A percentile compares a stretch with the other conserved stretches of the same genome.
These are phyloP conservation scores for Lactarius vividus DNA, from an alignment of 768 basidiomycete genomes.

Conservation along the genomic window DNA sequence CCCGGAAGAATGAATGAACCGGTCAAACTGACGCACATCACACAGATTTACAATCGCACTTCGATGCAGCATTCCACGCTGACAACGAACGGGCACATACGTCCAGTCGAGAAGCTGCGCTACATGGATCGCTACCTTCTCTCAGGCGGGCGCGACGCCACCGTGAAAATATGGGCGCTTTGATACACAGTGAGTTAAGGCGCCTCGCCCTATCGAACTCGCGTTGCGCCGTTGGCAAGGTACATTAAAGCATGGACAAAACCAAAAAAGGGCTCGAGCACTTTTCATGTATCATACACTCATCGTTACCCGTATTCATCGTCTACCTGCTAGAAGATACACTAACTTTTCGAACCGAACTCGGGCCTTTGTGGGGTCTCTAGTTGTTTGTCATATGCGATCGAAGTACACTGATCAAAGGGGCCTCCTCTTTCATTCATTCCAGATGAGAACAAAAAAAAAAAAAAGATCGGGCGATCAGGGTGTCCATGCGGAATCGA, in stretches of 20 bases:
- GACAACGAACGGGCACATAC: constrained; percentile 88
- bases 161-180: constrained; percentile 91
- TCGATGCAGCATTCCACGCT: constrained; percentile 85
- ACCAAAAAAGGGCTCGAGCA: constrained; percentile 2
- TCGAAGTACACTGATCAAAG: neutral
- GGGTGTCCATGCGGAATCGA: neutral
- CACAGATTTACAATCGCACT: constrained; percentile 91
- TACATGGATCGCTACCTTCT: constrained; percentile 97
- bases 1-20: constrained; percentile 1
- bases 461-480: neutral
- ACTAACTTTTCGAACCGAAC: neutral
- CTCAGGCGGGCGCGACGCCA: constrained; percentile 83
- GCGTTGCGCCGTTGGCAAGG: neutral
- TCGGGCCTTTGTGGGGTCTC: neutral
- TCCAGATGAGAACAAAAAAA: neutral
- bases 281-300: constrained; percentile 1
- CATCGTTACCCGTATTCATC: neutral
- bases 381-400: neutral
- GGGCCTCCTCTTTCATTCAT: neutral
- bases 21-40: constrained; percentile 4
- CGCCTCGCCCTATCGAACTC: neutral
- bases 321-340: neutral
- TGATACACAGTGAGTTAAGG: constrained; percentile 38
- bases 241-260: neutral
- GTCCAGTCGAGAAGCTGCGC: constrained; percentile 81